Percentiles rank a stretch among this genome's conserved stretches.
phyloP scores from a whole-genome alignment of 2,329 filamentous ascomycete species.

The Capronia americana region DNA sequence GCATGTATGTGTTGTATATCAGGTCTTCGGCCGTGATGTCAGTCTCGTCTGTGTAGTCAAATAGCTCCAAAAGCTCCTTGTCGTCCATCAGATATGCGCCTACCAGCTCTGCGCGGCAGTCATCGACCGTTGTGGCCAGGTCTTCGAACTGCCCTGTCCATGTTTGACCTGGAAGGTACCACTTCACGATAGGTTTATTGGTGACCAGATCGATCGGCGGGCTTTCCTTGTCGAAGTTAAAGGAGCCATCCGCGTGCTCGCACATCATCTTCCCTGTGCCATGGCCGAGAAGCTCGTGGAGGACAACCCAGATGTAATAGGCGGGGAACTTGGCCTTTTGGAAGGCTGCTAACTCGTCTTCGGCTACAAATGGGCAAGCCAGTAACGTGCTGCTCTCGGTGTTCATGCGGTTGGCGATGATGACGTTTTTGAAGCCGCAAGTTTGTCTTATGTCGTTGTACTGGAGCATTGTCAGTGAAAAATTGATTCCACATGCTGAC shows the following conservation, averaged over 20 bases:
- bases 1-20: conserved; percentile 31
- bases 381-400: conserved; percentile 48
- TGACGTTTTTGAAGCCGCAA: conserved; percentile 88
- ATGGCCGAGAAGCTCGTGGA: not conserved
- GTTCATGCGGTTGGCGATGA: conserved; percentile 64
- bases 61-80: conserved; percentile 51
- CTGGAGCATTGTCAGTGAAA: too few species aligned
- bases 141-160: conserved; percentile 68
- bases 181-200: conserved; percentile 59
- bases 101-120: conserved; percentile 56
- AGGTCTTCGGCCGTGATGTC: conserved; percentile 50
- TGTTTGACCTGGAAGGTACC: conserved; percentile 69
- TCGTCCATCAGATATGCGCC: conserved; percentile 55
- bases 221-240: conserved; percentile 66
- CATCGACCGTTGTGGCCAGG: conserved; percentile 65
- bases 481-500: not conserved
- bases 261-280: conserved; percentile 55
- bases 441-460: conserved; percentile 80
- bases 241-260: conserved; percentile 60
- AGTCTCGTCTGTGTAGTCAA: conserved; percentile 49
- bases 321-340: not conserved
- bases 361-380: not conserved
- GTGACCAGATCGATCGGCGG: conserved; percentile 64
- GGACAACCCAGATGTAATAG: not conserved
- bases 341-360: conserved; percentile 55